Evolutionary conservation across 495 filamentous ascomycete genomes (phyloP), one percentile per base, ranked within the genome.

Genomic region (Penicillium cataractarum): DNA sequence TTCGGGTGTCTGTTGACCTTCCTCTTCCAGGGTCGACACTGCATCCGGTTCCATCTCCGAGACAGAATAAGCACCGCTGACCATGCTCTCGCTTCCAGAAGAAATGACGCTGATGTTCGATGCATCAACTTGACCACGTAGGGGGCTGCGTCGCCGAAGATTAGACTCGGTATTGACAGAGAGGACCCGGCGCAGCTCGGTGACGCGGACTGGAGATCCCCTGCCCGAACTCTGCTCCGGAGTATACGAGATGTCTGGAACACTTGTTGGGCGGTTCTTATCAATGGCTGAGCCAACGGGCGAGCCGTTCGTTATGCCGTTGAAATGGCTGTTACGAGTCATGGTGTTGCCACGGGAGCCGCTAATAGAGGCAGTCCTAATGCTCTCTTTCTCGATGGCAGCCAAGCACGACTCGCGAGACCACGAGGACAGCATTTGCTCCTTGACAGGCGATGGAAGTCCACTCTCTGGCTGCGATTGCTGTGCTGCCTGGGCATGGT

Each of bases 371-470:
- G 83, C 77, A 1, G 87, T 83, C 62, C 87, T 79, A n/a, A 73
- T 84, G 67, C 84, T 91, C 40, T 86, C 85, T 56, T 83, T 86
- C 65, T 92, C 89, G 31, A 88, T 81, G 22, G 81, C 82, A 8
- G 86, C 83, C 31, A 96, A 75, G 51, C 88, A 89, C 8, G 78
- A 74, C 62, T 95, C 91, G 64, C 86, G 87, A 39, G 83, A 87
- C 93, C 93, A 97, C 32, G 89, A 83, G 13, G 87, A 80, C 67
- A 93, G 81, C 80, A 92, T 82, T 64, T 90, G 85, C 51, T 94
- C 90, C 61, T 82, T 87, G 58, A 90, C 83, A 19, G 42, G 21
- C 2, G 68, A 52, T 2, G 76, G 66, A 29, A 63, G 79, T 74
- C 37, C 82, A 50, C 51, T 80, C 74, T 61, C 76, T 51, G 52